phyloP scores from a whole-genome alignment of 129 eudicot genomes.

The Escallonia rubra region DNA sequence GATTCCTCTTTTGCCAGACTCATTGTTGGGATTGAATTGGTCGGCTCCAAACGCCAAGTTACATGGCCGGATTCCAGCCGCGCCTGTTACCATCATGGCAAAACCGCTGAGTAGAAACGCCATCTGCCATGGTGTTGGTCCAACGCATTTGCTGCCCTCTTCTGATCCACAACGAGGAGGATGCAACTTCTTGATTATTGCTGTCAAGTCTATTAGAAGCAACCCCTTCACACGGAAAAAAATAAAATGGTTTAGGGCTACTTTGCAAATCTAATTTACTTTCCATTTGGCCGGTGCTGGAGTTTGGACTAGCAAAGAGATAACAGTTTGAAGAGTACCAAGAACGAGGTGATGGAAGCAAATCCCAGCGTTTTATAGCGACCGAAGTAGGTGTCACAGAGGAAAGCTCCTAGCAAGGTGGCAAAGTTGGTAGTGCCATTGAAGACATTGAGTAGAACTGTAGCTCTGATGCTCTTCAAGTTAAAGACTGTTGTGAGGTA shows the following conservation, averaged over 20 bases:
- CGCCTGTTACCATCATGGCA: constrained; percentile 23
- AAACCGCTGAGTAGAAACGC: constrained; percentile 14
- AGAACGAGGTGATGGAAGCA: constrained; percentile 57
- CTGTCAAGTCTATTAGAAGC: constrained; percentile 53
- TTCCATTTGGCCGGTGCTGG: too few species aligned
- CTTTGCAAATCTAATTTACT: too few species aligned
- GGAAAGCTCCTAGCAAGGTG: constrained; percentile 68
- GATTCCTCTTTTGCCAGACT: constrained; percentile 30
- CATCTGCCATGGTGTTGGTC: constrained; percentile 48
- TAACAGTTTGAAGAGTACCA: constrained; percentile 19
- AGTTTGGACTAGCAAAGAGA: neutral
- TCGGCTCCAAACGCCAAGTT: constrained; percentile 35
- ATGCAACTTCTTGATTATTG: constrained; percentile 61
- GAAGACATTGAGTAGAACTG: constrained; percentile 59
- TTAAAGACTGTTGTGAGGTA: constrained; percentile 67
- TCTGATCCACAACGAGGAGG: constrained; percentile 60
- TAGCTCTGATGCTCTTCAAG: constrained; percentile 52
- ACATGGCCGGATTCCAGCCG: constrained; percentile 28
- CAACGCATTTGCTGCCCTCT: constrained; percentile 38
- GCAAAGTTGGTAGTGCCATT: constrained; percentile 77
- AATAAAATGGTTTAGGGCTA: too few species aligned
- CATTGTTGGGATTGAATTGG: constrained; percentile 24
- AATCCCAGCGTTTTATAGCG: constrained; percentile 75
- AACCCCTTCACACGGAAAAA: constrained; percentile 43
- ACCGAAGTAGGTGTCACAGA: constrained; percentile 81